phyloP scores from a whole-genome alignment of 371 early-diverging fungal species.

The Mucor lusitanicus region DNA sequence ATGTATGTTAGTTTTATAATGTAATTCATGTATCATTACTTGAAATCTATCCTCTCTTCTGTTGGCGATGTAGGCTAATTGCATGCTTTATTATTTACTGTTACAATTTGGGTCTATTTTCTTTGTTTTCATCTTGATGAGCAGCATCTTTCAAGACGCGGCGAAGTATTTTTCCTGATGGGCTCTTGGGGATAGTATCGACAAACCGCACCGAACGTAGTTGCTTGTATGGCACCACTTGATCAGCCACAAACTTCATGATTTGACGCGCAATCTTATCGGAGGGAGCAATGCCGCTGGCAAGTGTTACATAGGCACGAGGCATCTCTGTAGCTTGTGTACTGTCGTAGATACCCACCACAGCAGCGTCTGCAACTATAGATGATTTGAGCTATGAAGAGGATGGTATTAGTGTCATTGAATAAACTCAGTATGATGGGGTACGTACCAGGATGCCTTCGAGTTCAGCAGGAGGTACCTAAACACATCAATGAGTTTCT shows the following conservation, averaged over 20 bases:
- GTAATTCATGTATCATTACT: too few species aligned
- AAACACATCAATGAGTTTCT: background rate
- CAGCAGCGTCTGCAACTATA: slow-evolving; percentile 68
- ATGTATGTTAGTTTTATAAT: too few species aligned
- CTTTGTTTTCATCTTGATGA: background rate
- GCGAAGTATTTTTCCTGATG: slow-evolving; percentile 81
- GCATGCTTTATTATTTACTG: background rate
- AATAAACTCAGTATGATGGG: background rate
- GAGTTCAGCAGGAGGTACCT: slow-evolving; percentile 20
- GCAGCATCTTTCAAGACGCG: slow-evolving; percentile 31
- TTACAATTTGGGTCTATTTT: slow-evolving; percentile 6
- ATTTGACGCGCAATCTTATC: slow-evolving; percentile 36
- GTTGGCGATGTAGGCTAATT: too few species aligned
- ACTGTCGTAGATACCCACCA: slow-evolving; percentile 56
- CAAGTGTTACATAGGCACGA: slow-evolving; percentile 63
- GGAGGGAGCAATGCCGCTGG: slow-evolving; percentile 12
- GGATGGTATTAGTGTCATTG: background rate
- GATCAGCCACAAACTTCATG: slow-evolving; percentile 52
- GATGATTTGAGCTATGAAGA: slow-evolving; percentile 47
- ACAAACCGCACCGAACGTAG: slow-evolving; percentile 73
- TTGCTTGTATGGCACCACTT: slow-evolving; percentile 71
- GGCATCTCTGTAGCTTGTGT: slow-evolving; percentile 71
- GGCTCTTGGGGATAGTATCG: slow-evolving; percentile 66
- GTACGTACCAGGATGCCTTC: slow-evolving; percentile 16
- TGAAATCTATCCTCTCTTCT: too few species aligned